A percentile compares a stretch with the other conserved stretches of the same genome.
phyloP scores from a whole-genome alignment of 2,329 filamentous ascomycete species.

The Colletotrichum incanum region DNA sequence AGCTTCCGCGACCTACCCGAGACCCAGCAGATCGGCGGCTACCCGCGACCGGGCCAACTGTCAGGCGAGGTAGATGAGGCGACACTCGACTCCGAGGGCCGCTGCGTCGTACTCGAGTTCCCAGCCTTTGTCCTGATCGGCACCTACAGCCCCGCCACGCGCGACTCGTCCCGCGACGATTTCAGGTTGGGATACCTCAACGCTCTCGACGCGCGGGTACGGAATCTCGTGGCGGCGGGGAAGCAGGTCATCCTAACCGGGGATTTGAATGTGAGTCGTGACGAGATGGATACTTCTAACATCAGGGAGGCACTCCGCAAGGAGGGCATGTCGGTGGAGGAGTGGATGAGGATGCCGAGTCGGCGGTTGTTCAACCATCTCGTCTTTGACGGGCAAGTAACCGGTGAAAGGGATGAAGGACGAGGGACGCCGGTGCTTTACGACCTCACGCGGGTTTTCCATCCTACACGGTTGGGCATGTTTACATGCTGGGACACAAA shows the following conservation, averaged over 20 bases:
- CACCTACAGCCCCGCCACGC: conserved; percentile 91
- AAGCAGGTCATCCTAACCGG: conserved; percentile 90
- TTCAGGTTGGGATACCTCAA: conserved; percentile 87
- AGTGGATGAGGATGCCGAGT: conserved; percentile 81
- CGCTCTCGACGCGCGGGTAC: conserved; percentile 85
- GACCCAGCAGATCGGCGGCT: conserved; percentile 88
- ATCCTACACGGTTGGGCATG: conserved; percentile 88
- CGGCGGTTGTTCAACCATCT: conserved; percentile 89
- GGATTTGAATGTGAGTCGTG: conserved; percentile 85
- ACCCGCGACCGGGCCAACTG: conserved; percentile 81
- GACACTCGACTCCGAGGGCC: conserved; percentile 89
- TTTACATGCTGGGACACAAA: conserved; percentile 98
- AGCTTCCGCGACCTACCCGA: conserved; percentile 82
- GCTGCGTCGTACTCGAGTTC: conserved; percentile 93
- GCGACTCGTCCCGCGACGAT: conserved; percentile 85
- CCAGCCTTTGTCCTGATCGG: conserved; percentile 95
- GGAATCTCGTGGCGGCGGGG: conserved; percentile 85
- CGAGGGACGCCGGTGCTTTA: conserved; percentile 81
- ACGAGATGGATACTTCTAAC: conserved; percentile 83
- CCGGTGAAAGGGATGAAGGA: conserved; percentile 77
- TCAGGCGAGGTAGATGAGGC: conserved; percentile 75
- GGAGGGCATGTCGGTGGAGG: conserved; percentile 75
- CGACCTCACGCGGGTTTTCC: conserved; percentile 87
- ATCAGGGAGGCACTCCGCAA: conserved; percentile 81
- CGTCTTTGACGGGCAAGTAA: conserved; percentile 79